These are phyloP conservation scores for Rhytidiadelphus loreus DNA, from an alignment of 225 moss, liverwort and hornwort genomes.

Conservation along the genomic window DNA sequence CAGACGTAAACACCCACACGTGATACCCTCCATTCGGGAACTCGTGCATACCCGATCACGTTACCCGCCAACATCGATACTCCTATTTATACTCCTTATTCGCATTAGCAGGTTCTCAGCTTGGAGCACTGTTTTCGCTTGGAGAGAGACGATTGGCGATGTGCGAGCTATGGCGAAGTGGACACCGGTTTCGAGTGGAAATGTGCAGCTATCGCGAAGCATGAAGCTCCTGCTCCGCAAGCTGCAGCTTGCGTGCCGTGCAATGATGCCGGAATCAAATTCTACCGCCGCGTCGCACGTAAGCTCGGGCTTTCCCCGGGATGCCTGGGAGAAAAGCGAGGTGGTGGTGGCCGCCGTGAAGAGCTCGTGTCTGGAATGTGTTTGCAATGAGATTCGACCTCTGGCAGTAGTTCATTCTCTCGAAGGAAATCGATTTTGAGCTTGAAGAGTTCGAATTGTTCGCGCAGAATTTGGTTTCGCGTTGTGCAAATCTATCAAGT, in stretches of 20 bases:
- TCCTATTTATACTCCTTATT: background rate
- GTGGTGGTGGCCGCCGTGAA: background rate
- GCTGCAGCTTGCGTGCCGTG: background rate
- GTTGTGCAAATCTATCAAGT: background rate
- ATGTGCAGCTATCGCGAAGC: background rate
- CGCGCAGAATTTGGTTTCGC: background rate
- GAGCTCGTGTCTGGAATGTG: background rate
- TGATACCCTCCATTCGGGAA: background rate
- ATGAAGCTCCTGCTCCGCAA: background rate
- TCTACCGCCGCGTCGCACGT: conserved; percentile 6
- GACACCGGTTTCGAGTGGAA: background rate
- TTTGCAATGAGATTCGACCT: background rate
- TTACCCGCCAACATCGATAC: background rate
- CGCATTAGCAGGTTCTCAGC: background rate
- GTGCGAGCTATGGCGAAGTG: too few relatives aligned
- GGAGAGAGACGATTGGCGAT: background rate
- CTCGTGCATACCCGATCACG: background rate
- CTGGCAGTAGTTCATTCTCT: background rate
- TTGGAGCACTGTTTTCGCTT: background rate
- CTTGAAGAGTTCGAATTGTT: background rate
- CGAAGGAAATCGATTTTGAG: background rate
- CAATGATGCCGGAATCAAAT: background rate
- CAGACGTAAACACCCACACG: background rate
- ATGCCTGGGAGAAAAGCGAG: background rate
- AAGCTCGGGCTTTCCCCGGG: background rate